Conservation (phyloP, 352 stramenopile genomes). For the Pythium guiyangense region DNA sequence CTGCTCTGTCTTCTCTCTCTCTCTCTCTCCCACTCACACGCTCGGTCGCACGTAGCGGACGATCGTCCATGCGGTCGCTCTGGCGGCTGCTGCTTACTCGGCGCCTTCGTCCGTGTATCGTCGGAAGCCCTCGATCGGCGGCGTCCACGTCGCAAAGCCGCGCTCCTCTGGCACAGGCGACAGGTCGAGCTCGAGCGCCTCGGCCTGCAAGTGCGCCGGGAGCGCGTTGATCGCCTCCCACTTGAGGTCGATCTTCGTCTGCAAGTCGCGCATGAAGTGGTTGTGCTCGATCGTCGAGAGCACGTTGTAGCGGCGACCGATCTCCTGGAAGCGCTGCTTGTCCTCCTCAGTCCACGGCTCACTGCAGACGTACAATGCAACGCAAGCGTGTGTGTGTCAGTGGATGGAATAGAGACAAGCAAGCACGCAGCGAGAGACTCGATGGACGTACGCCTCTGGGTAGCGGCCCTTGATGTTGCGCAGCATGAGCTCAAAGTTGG, state of each 20-base stretch:
- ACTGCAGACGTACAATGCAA: conserved; percentile 18
- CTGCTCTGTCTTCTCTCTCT: too few relatives aligned
- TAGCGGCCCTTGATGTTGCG: conserved; percentile 76
- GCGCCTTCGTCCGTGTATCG: conserved; percentile 69
- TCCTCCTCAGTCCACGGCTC: conserved; percentile 82
- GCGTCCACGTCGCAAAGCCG: conserved; percentile 83
- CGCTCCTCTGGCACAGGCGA: conserved; percentile 57
- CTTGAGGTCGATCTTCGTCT: conserved; percentile 91
- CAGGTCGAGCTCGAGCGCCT: conserved; percentile 71
- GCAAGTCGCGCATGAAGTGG: conserved; percentile 84
- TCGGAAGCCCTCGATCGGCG: conserved; percentile 82
- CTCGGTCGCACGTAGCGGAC: too few relatives aligned
- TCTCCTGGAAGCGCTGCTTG: conserved; percentile 68
- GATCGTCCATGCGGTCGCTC: background rate
- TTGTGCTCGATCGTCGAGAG: conserved; percentile 85
- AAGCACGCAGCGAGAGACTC: background rate
- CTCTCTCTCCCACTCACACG: too few relatives aligned
- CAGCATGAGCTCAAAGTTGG: conserved; percentile 85
- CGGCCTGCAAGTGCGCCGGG: conserved; percentile 67
- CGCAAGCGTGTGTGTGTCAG: background rate
- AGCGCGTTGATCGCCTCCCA: conserved; percentile 89
- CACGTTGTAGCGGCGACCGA: conserved; percentile 75
- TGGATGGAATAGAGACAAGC: background rate
- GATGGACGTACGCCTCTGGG: conserved; percentile 49
- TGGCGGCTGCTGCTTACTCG: conserved; percentile 16